Evolutionary conservation across 768 basidiomycete genomes (phyloP), one percentile per base, ranked within the genome.

Genomic region (Boletus reticulatus): DNA sequence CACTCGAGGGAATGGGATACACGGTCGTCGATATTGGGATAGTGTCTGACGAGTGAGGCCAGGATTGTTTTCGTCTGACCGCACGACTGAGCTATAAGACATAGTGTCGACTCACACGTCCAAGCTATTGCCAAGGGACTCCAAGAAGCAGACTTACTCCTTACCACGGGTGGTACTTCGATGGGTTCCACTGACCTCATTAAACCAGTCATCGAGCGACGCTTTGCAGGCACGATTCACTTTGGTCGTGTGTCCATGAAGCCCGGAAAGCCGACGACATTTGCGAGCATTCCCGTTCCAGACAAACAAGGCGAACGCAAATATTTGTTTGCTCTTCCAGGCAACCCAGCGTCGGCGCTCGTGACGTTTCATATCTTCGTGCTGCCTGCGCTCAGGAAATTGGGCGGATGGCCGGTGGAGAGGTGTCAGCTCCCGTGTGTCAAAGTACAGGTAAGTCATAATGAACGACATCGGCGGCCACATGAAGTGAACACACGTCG

Each of bases 111-210:
- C 6, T 75, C 80, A 3, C 89, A 91, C 62, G 76, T 85, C 20
- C 67, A 68, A 11, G 81, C 82, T 4, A 78, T 96, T 46, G 63
- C 69, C 56, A 71, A 69, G 31, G 92, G 86, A 0, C 74, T 89
- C 8, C 74, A 79, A 37, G 63, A 68, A 19, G 88, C 90, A 0
- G 93, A 95, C 64, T 70, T 96, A 9, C 67, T 96, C 14, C 72
- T 95, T 12, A 89, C 90, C 1, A 96, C 93, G 2, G 93, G 93
- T 12, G 93, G 93, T 5, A 94, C 93, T 5, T 92, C 90, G 2
- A 95, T 95, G 93, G 93, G 93, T 0, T 81, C 92, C 2, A 85
- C 84, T 1, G 93, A 95, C 69, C 78, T 95, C 20, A 72, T 96
- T 39, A 94, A 95, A 69, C 93, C 93, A 2, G 82, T 94, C 54